Evolutionary conservation across 2,329 filamentous ascomycete genomes (phyloP), one percentile per base, ranked within the genome.

Genomic region (Colletotrichum noveboracense): DNA sequence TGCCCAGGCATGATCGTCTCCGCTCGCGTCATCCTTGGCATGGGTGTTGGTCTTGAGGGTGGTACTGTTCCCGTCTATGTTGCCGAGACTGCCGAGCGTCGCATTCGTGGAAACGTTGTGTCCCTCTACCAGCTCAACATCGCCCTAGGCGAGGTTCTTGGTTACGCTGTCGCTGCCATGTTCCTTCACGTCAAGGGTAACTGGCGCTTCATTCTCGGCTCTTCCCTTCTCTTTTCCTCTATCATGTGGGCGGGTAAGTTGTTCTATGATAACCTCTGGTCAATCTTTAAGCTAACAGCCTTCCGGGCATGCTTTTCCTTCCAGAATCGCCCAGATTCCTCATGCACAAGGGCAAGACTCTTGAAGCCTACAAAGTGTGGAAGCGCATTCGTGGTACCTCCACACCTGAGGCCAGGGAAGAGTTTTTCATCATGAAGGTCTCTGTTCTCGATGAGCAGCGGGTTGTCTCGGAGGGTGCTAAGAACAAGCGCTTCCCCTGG

Each of bases 81-180:
- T 34, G 93, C 93, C 2, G 93, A 95, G 83, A 93, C 91, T 0
- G 93, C 94, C 58, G 92, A 93, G 79, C 88, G 91, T 36, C 89
- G 87, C 74, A 88, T 94, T 28, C 91, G 93, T 79, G 93, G 93
- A 78, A 95, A 95, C 82, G 84, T 95, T 66, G 93, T 95, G 2
- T 94, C 93, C 0, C 86, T 95, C 0, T 95, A 95, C 82, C 94
- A 95, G 81, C 91, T 95, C 84, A 94, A 94, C 84, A 95, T 95
- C 79, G 94, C 94, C 0, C 87, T 95, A 0, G 93, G 93, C 32
- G 93, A 95, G 79, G 93, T 95, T 3, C 86, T 95, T 2, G 94
- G 93, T 4, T 95, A 95, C 76, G 93, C 92, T 7, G 90, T 95
- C 2, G 93, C 92, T 0, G 93, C 93, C 62, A 94, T 95, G 72